Evolutionary conservation across 2,329 filamentous ascomycete species (phyloP), one percentile per base, ranked within the genome.

Genomic region (Purpureocillium takamizusanense): DNA sequence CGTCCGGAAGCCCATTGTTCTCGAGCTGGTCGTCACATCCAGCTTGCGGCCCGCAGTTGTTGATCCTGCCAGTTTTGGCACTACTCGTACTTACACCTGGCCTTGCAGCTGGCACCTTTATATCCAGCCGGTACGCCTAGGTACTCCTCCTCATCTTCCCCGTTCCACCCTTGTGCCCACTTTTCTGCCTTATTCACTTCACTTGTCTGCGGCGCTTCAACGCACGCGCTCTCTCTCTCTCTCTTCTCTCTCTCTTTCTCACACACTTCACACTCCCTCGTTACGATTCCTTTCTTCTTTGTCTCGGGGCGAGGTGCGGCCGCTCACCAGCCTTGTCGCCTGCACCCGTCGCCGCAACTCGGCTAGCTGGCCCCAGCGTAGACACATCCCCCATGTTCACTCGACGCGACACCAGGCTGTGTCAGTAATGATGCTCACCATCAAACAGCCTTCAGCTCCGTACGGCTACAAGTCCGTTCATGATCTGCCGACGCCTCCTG

Each of bases 381-480:
- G 33, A 36, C 23, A 31, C 11, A 14, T 10, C 25, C 43, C 42
- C 41, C 51, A 47, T 51, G 57, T 56, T 49, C 46, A 45, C 45
- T 46, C 45, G 45, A 48, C 51, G 48, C 43, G 42, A 46, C 50
- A 47, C 46, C 45, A 45, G 43, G 48, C 46, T 43, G 51, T 45
- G 48, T 51, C 53, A 53, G 53, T 51, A 60, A 76, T 65, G 63
- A 77, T 78, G 72, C 74, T 77, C 67, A 77, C 73, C 62, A 62
- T 70, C 56, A 76, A 69, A 63, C 73, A 78, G 70, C 70, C 72
- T 63, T 62, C 63, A 57, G 65, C 69, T 57, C 65, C 68, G 50
- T 70, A 71, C 71, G 71, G 72, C 66, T 74, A 74, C 63, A 68
- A 66, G 66, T 70, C 71, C 59, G 66, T 73, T 67, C 70, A 78